phyloP scores from a whole-genome alignment of 768 basidiomycete species.

The Daedaleopsis nitida region DNA sequence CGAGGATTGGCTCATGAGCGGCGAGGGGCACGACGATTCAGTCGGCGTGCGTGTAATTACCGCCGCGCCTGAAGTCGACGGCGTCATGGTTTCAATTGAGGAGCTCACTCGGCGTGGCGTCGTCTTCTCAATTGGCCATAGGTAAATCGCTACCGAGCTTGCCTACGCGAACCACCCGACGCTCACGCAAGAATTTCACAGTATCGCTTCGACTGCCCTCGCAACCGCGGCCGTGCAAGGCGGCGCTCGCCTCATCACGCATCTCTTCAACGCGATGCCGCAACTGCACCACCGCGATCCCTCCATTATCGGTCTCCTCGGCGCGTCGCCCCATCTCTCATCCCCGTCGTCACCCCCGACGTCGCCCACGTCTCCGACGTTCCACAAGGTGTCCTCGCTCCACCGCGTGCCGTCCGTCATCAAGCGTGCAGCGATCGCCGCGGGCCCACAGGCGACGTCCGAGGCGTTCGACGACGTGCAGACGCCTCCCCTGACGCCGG shows the following conservation, averaged over 20 bases:
- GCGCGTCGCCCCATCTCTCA: conserved; percentile 67
- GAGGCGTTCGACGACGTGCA: conserved; percentile 64
- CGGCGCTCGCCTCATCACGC: conserved; percentile 87
- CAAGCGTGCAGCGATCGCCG: conserved; percentile 15
- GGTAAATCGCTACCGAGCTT: conserved; percentile 43
- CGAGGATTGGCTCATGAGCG: conserved; percentile 68
- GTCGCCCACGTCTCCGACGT: conserved; percentile 21
- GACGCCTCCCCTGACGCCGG: conserved; percentile 58
- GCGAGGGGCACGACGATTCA: conserved; percentile 31
- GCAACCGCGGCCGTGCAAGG: conserved; percentile 69
- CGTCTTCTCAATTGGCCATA: conserved; percentile 87
- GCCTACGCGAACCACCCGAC: background rate
- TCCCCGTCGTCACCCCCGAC: conserved; percentile 30
- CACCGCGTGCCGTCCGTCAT: conserved; percentile 21
- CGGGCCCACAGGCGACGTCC: conserved; percentile 37
- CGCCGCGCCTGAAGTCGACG: conserved; percentile 83
- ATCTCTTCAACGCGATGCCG: conserved; percentile 93
- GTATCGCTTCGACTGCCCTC: conserved; percentile 72
- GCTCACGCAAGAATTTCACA: conserved; percentile 29
- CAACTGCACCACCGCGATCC: conserved; percentile 89
- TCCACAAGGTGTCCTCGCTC: conserved; percentile 14
- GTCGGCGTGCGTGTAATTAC: conserved; percentile 80
- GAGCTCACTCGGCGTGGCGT: conserved; percentile 66
- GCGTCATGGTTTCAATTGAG: conserved; percentile 71
- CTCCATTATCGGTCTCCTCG: conserved; percentile 86